Evolutionary conservation across 345 rosid species (phyloP), one percentile per base, ranked within the genome.

Genomic region (Syzygium aqueum): DNA sequence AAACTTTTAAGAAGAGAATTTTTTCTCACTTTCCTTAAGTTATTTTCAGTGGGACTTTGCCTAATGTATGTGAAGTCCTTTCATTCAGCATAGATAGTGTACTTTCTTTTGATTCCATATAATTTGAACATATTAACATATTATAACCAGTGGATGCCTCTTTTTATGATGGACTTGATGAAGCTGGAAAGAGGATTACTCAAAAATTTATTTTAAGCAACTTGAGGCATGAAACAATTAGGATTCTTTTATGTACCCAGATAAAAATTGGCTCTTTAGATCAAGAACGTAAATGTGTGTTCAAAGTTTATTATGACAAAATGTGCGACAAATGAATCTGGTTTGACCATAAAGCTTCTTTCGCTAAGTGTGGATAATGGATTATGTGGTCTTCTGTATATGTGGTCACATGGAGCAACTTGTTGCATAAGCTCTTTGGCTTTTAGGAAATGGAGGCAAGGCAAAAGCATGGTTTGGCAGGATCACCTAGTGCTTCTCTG

Each of bases 371-470:
- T 73, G 80, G 25, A 49, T 73, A 33, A 73, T 90, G 86, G 77
- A 19, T 53, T 30, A 77, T 85, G 51, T 88, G 28, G 54, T 78
- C 85, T 85, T 54, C 30, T 88, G 78, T 67, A 73, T 73, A 2
- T 33, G 80, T 33, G 46, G 25, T 56, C 88, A 80, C 56, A 51
- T 51, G 73, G 77, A 77, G 67, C 12, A 25, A 50, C 61, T 11
- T 6, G 33, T 78, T 25, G 88, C 86, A 86, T 88, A 92, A 85
- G 87, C 86, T 33, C 28, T 86, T 53, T 91, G 85, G 88, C 61
- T 86, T 87, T 11, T 90, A 96, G 99, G 99, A 93, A 93, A 96
- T 94, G 95, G 99, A 97, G 85, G 93, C 90, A 56, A 93, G 94
- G 92, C 93, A 91, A 89, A 94, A 54, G 86, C 90, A 92, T 89